phyloP scores from a whole-genome alignment of 2,329 filamentous ascomycete species.

The Diaporthe ampelina region DNA sequence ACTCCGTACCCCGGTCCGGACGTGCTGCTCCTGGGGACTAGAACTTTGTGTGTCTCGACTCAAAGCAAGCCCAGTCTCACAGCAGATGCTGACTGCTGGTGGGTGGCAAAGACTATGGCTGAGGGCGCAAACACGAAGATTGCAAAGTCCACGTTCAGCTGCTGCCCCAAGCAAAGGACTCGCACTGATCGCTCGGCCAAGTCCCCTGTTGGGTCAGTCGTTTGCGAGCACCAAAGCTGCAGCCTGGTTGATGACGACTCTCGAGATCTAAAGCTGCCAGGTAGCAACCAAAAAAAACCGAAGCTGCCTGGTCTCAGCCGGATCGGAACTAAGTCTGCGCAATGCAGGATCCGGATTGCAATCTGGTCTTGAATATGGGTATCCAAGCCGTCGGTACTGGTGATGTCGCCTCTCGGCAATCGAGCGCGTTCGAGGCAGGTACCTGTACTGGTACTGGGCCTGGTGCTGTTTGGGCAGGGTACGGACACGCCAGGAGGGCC shows the following conservation, averaged over 20 bases:
- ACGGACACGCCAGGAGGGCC: slow-evolving; percentile 1
- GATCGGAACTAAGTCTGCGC: not conserved
- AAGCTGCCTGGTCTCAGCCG: slow-evolving; percentile 9
- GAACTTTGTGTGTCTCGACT: slow-evolving; percentile 8
- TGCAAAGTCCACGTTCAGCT: not conserved
- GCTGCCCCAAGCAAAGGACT: not conserved
- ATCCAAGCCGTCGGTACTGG: slow-evolving; percentile 30
- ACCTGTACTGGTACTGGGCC: slow-evolving; percentile 6
- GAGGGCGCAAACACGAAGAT: not conserved
- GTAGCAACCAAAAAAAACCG: not conserved
- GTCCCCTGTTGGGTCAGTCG: slow-evolving; percentile 5
- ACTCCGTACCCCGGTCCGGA: slow-evolving; percentile 12
- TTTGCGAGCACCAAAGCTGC: slow-evolving; percentile 17
- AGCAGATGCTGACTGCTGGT: slow-evolving; percentile 13
- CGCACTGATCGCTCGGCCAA: not conserved
- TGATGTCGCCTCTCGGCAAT: slow-evolving; percentile 24
- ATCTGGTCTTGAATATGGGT: slow-evolving; percentile 4
- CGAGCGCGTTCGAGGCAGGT: slow-evolving; percentile 19
- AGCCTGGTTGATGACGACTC: slow-evolving; percentile 26
- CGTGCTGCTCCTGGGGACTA: slow-evolving; percentile 1
- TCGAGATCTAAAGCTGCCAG: not conserved
- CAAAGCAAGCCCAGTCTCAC: slow-evolving; percentile 18
- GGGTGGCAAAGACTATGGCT: slow-evolving; percentile 1
- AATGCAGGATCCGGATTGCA: slow-evolving; percentile 3
- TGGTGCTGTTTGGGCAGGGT: slow-evolving; percentile 23